Evolutionary conservation across 139 green algal genomes (phyloP).

Genomic region (Zygnema cylindricum): DNA sequence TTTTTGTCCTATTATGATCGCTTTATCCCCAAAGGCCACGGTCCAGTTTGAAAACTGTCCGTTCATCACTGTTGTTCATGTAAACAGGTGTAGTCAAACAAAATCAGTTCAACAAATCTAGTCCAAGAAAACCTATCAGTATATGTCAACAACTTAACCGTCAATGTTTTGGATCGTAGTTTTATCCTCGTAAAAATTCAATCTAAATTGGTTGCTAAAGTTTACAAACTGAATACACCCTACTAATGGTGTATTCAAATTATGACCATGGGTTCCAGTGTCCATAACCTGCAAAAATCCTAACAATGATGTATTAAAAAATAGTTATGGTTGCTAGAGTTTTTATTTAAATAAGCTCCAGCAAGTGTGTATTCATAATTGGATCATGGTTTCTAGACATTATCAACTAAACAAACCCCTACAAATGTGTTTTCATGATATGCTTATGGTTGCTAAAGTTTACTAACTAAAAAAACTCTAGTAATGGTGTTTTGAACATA

Average conservation of each 20-base stretch:
- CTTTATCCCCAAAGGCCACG: neutral
- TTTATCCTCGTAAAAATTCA: neutral
- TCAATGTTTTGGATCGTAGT: neutral
- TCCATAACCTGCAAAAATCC: no score
- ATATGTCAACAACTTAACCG: neutral
- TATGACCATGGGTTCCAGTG: no score
- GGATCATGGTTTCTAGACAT: neutral
- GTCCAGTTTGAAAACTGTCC: neutral
- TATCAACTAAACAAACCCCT: neutral
- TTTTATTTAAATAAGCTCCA: neutral
- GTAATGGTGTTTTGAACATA: neutral
- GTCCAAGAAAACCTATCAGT: neutral
- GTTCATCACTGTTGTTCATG: conserved; percentile 1
- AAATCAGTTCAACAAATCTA: no score
- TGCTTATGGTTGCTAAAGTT: neutral
- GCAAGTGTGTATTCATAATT: neutral
- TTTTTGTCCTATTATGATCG: neutral
- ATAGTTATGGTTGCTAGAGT: no score
- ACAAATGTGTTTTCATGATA: neutral
- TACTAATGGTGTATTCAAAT: neutral
- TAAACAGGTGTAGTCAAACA: neutral
- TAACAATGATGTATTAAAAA: no score
- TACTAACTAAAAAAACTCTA: neutral
- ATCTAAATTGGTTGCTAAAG: neutral
- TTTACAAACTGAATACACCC: neutral